Evolutionary conservation across 2,329 filamentous ascomycete species (phyloP), one percentile per base, ranked within the genome.

Genomic region (Lachnellula suecica): DNA sequence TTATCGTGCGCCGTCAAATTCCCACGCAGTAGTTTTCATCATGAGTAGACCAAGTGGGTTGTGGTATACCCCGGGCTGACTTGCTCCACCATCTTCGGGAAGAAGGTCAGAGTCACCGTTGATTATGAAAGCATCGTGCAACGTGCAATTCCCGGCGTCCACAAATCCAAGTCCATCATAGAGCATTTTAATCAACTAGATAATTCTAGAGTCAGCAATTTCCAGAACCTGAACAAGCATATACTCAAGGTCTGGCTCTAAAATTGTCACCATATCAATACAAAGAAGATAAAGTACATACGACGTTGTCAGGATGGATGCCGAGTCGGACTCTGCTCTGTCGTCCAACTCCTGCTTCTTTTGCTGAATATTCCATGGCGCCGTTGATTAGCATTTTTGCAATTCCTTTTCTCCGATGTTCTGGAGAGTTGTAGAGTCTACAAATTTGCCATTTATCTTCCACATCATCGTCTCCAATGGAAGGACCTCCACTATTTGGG

Each of bases 51-150:
- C 61, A 34, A n/a, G 35, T 44, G 59, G 54, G 7, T 17, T 23
- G 29, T 44, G 44, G 48, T 61, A 66, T 43, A 63, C 63, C 31
- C 54, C 56, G 9, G 53, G 55, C 37, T 61, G 49, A 41, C 44
- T 59, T 29, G 15, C 27, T 5, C 54, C 59, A 20, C 54, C 49
- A 58, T 66, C 61, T 8, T 57, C 47, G 13, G 67, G 65, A 13
- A 69, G 44, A 43, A 68, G 56, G 44, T 64, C 49, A 19, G 17
- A 56, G 54, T 69, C 66, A 0, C 65, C 65, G 62, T 67, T 68
- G 20, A 59, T 59, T 45, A 61, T 40, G 23, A 67, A 51, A 1
- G 66, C 66, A 46, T 69, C 68, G 15, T 53, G 61, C 19, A 68
- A 60, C 11, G 67, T 69, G 44, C 60, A 62, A 37, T 40, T 61